Base-by-base conservation (phyloP, 768 basidiomycete species). In the Tylopilus cervinicoccineus region DNA sequence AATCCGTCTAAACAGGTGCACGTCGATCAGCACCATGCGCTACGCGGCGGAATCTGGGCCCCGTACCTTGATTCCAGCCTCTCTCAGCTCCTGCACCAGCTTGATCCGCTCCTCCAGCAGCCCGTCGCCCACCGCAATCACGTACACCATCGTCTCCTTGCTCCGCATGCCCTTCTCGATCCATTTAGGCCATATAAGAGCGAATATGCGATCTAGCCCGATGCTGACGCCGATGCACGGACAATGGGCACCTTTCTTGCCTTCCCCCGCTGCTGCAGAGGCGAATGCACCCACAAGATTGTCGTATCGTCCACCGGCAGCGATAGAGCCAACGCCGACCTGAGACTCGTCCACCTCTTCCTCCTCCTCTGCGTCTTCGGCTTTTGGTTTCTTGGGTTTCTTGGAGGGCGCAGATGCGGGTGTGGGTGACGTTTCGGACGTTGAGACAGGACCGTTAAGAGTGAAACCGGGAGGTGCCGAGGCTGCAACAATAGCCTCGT, bases 231-330 rank as follows among this genome's bases (percentile, higher is more conserved):
- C 94, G 16, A 97, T 81, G 64, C 95, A 99, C 0, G 95, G 95
- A 42, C 93, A 76, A 1, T 73, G 69, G 10, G 76, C 64, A 2
- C 76, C 74, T 63, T 81, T 81, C 72, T 88, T 91, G 23, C 80
- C 79, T 43, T 84, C 83, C 2, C 81, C 84, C 0, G 89, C 78
- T 0, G 93, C 87, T 0, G 87, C 86, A 0, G 84, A 74, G n/a
- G 80, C 76, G 74, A 99, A 96, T 74, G 93, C 80, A 26, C 89
- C 86, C 1, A 99, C 95, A 20, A 99, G 86, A 45, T 85, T 84
- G 72, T 98, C 96, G 69, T 99, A 99, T 28, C 96, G 79, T 9
- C 96, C 96, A 11, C 96, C 96, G 1, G 90, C 96, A n/a, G 94
- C 96, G 65, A 99, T 95, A 13, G 93, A 96, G n/a, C 96, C 96